These are phyloP conservation scores for Davidsoniella eucalypti DNA, from an alignment of 2,329 filamentous ascomycete species.

Conservation along the genomic window DNA sequence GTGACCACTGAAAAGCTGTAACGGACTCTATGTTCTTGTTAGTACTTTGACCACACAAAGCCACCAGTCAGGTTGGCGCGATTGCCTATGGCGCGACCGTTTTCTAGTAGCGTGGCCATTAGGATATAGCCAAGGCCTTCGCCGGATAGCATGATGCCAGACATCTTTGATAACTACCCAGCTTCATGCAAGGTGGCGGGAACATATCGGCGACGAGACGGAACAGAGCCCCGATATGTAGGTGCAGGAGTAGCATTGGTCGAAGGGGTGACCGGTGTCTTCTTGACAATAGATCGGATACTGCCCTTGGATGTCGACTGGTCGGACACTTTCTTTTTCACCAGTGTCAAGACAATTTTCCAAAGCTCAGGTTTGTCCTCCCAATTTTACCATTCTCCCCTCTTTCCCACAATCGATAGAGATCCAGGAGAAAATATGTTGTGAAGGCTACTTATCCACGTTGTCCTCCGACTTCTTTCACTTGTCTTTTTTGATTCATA, in stretches of 20 bases:
- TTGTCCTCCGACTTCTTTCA: too few relatives aligned
- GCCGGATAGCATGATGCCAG: slow-evolving; percentile 47
- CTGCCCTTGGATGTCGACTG: neutral
- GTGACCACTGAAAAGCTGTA: neutral
- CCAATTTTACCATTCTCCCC: too few relatives aligned
- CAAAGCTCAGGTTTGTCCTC: slow-evolving; percentile 8
- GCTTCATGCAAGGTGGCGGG: slow-evolving; percentile 40
- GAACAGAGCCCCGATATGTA: slow-evolving; percentile 1
- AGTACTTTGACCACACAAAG: slow-evolving; percentile 33
- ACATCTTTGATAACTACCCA: slow-evolving; percentile 54
- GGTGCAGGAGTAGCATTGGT: neutral
- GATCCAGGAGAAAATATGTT: too few relatives aligned
- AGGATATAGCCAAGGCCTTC: slow-evolving; percentile 46
- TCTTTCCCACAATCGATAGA: too few relatives aligned
- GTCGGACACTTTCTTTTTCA: slow-evolving; percentile 3
- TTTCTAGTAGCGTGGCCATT: slow-evolving; percentile 49
- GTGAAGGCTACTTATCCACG: too few relatives aligned
- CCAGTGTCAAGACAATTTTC: slow-evolving; percentile 23
- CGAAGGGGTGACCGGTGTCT: neutral
- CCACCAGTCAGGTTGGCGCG: slow-evolving; percentile 47
- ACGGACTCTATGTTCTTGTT: neutral
- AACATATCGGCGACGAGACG: slow-evolving; percentile 34
- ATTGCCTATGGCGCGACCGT: slow-evolving; percentile 40
- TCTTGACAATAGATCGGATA: neutral
- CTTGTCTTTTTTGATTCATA: too few relatives aligned